These are phyloP conservation scores for Astrothelium macrocarpum DNA, from an alignment of 495 filamentous ascomycete genomes.

Conservation along the genomic window DNA sequence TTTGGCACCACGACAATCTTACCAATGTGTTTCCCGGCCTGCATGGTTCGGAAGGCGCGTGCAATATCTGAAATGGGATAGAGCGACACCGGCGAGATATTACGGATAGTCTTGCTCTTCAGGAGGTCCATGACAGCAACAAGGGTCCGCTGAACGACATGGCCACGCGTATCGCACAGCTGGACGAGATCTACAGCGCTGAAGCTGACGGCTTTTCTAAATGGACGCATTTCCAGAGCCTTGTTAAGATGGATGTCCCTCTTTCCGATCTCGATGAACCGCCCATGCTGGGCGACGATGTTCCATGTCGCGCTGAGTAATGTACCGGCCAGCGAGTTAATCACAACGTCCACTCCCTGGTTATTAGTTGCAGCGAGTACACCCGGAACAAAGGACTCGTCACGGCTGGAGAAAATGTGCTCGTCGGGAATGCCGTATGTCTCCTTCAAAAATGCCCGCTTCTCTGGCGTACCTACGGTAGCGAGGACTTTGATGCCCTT, in stretches of 20 bases:
- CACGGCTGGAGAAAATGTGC: constrained; percentile 31
- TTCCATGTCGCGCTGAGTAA: constrained; percentile 13
- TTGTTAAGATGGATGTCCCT: constrained; percentile 18
- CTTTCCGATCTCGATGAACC: constrained; percentile 39
- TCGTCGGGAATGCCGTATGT: constrained; percentile 33
- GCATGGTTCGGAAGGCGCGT: constrained; percentile 47
- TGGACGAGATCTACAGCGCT: constrained; percentile 3
- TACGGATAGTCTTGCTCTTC: neutral
- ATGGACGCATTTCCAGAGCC: constrained; percentile 14
- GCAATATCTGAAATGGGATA: constrained; percentile 34
- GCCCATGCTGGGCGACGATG: constrained; percentile 32
- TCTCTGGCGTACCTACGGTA: constrained; percentile 39
- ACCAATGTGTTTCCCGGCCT: constrained; percentile 45
- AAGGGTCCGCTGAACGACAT: constrained; percentile 9
- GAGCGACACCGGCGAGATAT: neutral
- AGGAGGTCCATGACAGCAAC: neutral
- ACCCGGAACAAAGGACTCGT: constrained; percentile 5
- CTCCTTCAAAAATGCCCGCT: constrained; percentile 31
- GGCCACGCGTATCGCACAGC: constrained; percentile 15
- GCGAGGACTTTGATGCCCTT: constrained; percentile 34
- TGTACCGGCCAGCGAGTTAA: constrained; percentile 16
- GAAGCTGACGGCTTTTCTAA: constrained; percentile 23
- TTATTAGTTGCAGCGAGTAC: constrained; percentile 10
- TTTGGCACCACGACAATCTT: constrained; percentile 46
- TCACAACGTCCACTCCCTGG: constrained; percentile 20